phyloP scores from a whole-genome alignment of 768 basidiomycete genomes.

The Lyophyllum semitale region DNA sequence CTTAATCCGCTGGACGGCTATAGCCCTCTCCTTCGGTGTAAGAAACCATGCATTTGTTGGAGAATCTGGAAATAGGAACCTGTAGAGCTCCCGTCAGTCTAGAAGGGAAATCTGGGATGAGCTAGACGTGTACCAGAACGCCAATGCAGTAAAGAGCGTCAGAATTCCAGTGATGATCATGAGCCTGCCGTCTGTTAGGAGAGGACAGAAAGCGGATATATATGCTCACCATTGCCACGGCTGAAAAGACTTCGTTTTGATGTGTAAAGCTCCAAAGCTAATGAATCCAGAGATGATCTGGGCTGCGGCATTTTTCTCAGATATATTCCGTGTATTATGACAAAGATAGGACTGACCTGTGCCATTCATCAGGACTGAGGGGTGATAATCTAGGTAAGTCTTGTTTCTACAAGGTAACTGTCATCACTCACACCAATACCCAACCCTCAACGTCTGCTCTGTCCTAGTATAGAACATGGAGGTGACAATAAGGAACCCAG shows the following conservation, averaged over 20 bases:
- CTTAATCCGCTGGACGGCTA: conserved; percentile 68
- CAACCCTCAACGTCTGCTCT: conserved; percentile 69
- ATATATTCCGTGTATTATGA: background rate
- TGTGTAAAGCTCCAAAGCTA: conserved; percentile 67
- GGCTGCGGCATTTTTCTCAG: conserved; percentile 36
- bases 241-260: conserved; percentile 53
- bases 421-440: conserved; percentile 71
- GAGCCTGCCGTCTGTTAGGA: conserved; percentile 39
- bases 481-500: conserved; percentile 76
- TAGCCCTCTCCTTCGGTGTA: conserved; percentile 59
- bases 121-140: conserved; percentile 52
- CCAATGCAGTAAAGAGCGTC: conserved; percentile 51
- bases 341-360: conserved; percentile 42
- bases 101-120: no score
- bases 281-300: conserved; percentile 72
- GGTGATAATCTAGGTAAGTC: background rate
- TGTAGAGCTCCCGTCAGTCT: conserved; percentile 20
- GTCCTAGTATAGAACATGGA: conserved; percentile 78
- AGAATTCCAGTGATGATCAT: conserved; percentile 70
- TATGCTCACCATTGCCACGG: conserved; percentile 74
- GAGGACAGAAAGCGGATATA: background rate
- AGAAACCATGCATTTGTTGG: conserved; percentile 78
- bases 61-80: conserved; percentile 74
- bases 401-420: background rate
- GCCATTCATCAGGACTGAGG: conserved; percentile 74